phyloP scores from a whole-genome alignment of 2,329 filamentous ascomycete genomes.

The Fusarium sterilihyphosum region DNA sequence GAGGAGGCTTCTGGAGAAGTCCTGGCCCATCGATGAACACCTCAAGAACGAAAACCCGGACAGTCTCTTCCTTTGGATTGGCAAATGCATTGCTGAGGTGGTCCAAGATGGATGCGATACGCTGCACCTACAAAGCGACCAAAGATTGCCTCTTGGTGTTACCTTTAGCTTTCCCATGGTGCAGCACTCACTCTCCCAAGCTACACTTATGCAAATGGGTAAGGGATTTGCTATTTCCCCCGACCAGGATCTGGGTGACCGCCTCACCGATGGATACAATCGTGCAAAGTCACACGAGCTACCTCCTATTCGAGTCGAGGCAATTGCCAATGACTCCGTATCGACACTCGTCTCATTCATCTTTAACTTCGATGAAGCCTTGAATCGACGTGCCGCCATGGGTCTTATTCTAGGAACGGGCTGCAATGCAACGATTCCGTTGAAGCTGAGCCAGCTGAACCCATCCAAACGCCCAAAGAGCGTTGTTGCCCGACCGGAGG shows the following conservation, averaged over 20 bases:
- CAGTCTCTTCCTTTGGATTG: slow-evolving; percentile 84
- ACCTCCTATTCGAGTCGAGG: slow-evolving; percentile 75
- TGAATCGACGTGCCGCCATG: slow-evolving; percentile 75
- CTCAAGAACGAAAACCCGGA: slow-evolving; percentile 79
- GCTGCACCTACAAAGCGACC: slow-evolving; percentile 53
- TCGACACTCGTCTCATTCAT: slow-evolving; percentile 82
- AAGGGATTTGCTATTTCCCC: slow-evolving; percentile 74
- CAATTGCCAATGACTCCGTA: slow-evolving; percentile 85
- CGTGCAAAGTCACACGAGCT: slow-evolving; percentile 58
- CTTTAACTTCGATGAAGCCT: slow-evolving; percentile 71
- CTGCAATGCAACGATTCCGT: slow-evolving; percentile 81
- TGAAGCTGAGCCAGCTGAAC: slow-evolving; percentile 71
- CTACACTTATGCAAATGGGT: slow-evolving; percentile 74
- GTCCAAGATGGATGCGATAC: slow-evolving; percentile 65
- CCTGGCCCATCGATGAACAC: slow-evolving; percentile 78
- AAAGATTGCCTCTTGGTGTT: slow-evolving; percentile 70
- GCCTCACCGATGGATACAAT: slow-evolving; percentile 68
- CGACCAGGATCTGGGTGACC: slow-evolving; percentile 68
- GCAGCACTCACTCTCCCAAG: slow-evolving; percentile 70
- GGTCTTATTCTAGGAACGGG: slow-evolving; percentile 85
- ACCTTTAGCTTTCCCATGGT: slow-evolving; percentile 78
- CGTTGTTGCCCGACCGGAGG: slow-evolving; percentile 59
- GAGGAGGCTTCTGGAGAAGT: slow-evolving; percentile 70
- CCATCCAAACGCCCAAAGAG: slow-evolving; percentile 67
- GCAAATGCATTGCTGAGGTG: slow-evolving; percentile 78